Percentiles rank a stretch among this genome's conserved stretches.
Conservation (phyloP, 768 basidiomycete species). For the Lactifluus hygrophoroides region DNA sequence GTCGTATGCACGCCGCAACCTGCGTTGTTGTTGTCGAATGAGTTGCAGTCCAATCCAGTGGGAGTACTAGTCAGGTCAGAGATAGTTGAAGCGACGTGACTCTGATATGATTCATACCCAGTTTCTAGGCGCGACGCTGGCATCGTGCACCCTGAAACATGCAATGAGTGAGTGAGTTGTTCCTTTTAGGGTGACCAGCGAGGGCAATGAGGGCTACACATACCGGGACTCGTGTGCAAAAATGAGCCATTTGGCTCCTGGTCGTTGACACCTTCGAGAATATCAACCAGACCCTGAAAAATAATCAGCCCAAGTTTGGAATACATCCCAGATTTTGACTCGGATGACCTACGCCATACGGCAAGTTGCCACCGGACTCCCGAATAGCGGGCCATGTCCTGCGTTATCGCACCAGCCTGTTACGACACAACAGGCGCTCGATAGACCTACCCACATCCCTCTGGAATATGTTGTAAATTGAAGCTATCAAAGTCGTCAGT, state of each 20-base stretch:
- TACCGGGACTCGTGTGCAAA: constrained; percentile 43
- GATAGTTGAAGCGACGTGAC: neutral
- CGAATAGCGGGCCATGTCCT: constrained; percentile 49
- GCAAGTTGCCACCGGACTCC: constrained; percentile 46
- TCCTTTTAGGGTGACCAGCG: neutral
- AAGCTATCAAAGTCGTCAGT: constrained; percentile 26
- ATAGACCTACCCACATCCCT: constrained; percentile 42
- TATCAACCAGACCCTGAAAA: constrained; percentile 49
- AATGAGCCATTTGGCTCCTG: constrained; percentile 42
- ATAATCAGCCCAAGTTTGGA: no score
- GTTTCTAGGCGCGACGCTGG: constrained; percentile 36
- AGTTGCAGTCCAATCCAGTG: constrained; percentile 40
- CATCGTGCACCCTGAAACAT: constrained; percentile 49
- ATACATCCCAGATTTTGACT: neutral
- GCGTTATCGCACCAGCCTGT: neutral
- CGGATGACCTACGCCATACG: constrained; percentile 30
- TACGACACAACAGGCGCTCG: constrained; percentile 1
- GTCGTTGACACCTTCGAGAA: constrained; percentile 53
- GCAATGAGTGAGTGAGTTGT: neutral
- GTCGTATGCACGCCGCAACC: constrained; percentile 45
- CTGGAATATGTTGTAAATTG: constrained; percentile 51
- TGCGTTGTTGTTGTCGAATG: constrained; percentile 38
- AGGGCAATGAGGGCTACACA: neutral
- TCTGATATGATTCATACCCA: constrained; percentile 31
- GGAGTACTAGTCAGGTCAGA: constrained; percentile 22